phyloP scores from a whole-genome alignment of 306 rosid species.

The Vicia sativa region DNA sequence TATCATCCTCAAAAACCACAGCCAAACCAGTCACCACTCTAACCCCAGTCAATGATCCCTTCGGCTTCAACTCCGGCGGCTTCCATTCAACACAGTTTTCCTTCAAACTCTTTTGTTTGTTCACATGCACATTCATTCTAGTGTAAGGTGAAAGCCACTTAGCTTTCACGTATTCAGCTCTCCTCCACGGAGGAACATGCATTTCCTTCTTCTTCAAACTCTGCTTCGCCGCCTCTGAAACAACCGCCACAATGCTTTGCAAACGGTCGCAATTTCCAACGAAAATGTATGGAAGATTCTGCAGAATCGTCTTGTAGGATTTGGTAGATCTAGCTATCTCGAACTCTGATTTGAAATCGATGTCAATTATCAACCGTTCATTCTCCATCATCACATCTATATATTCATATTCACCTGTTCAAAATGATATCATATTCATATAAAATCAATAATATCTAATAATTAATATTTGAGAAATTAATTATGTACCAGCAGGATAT shows the following conservation, averaged over 20 bases:
- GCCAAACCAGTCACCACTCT: conserved; percentile 65
- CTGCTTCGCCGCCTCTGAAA: conserved; percentile 79
- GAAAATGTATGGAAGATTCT: conserved; percentile 64
- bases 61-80: conserved; percentile 60
- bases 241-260: conserved; percentile 56
- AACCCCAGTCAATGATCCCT: conserved; percentile 42
- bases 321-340: conserved; percentile 79
- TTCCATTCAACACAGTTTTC: conserved; percentile 44
- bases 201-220: conserved; percentile 77
- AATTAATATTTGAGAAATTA: no score
- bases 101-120: conserved; percentile 15
- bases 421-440: no score
- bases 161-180: conserved; percentile 64
- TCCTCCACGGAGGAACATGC: conserved; percentile 85
- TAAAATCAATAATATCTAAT: no score
- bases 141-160: conserved; percentile 73
- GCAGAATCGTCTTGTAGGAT: conserved; percentile 60
- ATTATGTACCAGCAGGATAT: conserved; percentile 70
- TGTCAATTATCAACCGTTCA: conserved; percentile 61
- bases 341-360: conserved; percentile 83
- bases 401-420: conserved; percentile 76
- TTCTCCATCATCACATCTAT: conserved; percentile 57
- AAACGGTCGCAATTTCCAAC: conserved; percentile 70
- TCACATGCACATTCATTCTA: conserved; percentile 29
- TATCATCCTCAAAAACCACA: conserved; percentile 50